Percentiles rank a stretch among this genome's conserved stretches.
phyloP scores from a whole-genome alignment of 2,329 filamentous ascomycete genomes.

The Apiospora saccharicola region DNA sequence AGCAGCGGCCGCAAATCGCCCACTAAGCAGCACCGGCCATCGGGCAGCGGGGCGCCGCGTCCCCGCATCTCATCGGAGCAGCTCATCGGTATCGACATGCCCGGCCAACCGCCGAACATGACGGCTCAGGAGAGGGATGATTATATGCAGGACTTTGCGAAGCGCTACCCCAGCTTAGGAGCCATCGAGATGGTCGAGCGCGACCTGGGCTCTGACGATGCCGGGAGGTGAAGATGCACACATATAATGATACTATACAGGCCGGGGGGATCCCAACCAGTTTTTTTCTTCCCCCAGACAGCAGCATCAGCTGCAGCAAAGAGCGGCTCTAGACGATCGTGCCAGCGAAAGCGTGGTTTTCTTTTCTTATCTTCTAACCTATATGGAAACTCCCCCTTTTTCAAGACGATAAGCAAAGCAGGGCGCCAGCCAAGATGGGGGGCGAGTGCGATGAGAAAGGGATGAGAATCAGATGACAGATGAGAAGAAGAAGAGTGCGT shows the following conservation, averaged over 20 bases:
- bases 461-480: not conserved
- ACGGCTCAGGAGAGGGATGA: slow-evolving; percentile 68
- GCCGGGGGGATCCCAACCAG: not conserved
- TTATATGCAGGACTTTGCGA: slow-evolving; percentile 75
- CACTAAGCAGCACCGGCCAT: slow-evolving; percentile 46
- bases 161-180: slow-evolving; percentile 84
- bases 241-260: not conserved
- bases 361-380: not conserved
- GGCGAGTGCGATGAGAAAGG: not conserved
- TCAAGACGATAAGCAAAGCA: not conserved
- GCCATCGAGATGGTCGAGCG: slow-evolving; percentile 90
- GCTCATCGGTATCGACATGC: slow-evolving; percentile 50
- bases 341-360: not conserved
- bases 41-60: slow-evolving; percentile 29
- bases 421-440: not conserved
- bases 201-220: slow-evolving; percentile 55
- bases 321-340: not conserved
- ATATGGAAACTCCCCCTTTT: not conserved
- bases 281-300: not conserved
- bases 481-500: no score
- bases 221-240: slow-evolving; percentile 28
- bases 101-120: slow-evolving; percentile 54
- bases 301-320: not conserved
- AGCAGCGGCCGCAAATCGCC: slow-evolving; percentile 49
- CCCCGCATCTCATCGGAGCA: slow-evolving; percentile 39